Conservation (phyloP, 805 yeast species). For the Candida pini region DNA sequence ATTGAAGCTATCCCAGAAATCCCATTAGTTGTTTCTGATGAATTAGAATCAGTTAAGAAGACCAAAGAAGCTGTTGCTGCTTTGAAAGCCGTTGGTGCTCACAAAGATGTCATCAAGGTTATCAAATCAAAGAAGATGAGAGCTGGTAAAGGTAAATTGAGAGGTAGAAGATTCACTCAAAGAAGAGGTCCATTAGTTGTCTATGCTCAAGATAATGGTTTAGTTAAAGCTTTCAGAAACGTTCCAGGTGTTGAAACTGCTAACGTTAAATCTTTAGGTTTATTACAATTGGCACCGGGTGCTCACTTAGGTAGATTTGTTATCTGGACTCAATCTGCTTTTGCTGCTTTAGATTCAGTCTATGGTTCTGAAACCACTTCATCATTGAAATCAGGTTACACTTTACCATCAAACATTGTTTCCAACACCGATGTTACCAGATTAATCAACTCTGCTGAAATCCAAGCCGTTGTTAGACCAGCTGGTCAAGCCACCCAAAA, state of each 20-base stretch:
- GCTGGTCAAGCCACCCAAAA: slow-evolving; percentile 92
- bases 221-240: slow-evolving; percentile 98
- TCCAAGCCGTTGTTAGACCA: slow-evolving; percentile 95
- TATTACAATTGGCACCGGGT: slow-evolving; percentile 99
- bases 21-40: slow-evolving; percentile 94
- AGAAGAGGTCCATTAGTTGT: slow-evolving; percentile 99
- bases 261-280: slow-evolving; percentile 85
- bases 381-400: slow-evolving; percentile 81
- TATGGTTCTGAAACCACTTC: slow-evolving; percentile 90
- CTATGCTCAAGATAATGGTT: slow-evolving; percentile 96
- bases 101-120: slow-evolving; percentile 96
- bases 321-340: slow-evolving; percentile 99
- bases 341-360: slow-evolving; percentile 92
- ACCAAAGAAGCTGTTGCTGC: slow-evolving; percentile 98
- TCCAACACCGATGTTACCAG: slow-evolving; percentile 95
- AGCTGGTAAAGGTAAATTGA: slow-evolving; percentile 99
- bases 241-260: slow-evolving; percentile 99
- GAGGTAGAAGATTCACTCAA: slow-evolving; percentile 99
- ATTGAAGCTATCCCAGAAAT: slow-evolving; percentile 97
- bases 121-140: slow-evolving; percentile 97
- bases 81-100: slow-evolving; percentile 98
- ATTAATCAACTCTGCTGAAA: slow-evolving; percentile 98
- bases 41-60: slow-evolving; percentile 87
- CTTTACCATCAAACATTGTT: slow-evolving; percentile 91
- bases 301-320: slow-evolving; percentile 99